Evolutionary conservation across 257 asterid species (phyloP).

Genomic region (Coffea canephora): DNA sequence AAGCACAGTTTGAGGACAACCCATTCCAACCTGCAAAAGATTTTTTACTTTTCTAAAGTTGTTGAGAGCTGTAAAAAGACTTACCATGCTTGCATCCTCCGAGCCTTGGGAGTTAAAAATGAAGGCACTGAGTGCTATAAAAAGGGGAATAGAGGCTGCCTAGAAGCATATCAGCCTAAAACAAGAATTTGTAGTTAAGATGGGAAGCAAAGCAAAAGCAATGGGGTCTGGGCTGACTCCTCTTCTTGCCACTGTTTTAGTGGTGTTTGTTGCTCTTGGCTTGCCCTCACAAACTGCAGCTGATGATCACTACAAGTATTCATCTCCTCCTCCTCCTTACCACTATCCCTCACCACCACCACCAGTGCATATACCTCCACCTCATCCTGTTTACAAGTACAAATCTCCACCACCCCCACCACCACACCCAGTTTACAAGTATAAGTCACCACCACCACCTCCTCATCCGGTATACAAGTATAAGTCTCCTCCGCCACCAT

Average conservation of each 20-base stretch:
- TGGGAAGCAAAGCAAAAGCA: slow-evolving; percentile 6
- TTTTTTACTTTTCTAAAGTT: neutral
- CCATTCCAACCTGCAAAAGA: neutral
- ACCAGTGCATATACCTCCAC: slow-evolving; percentile 3
- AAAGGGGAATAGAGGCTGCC: slow-evolving; percentile 1
- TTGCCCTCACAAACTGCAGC: slow-evolving; percentile 23
- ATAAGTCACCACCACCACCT: neutral
- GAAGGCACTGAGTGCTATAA: slow-evolving; percentile 7
- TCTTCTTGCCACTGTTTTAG: slow-evolving; percentile 12
- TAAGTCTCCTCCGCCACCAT: slow-evolving; percentile 3
- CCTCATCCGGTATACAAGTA: no score
- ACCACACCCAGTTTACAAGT: no score
- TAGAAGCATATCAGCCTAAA: slow-evolving; percentile 11
- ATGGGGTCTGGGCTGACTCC: slow-evolving; percentile 16
- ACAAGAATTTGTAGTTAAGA: slow-evolving; percentile 1
- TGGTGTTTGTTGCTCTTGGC: slow-evolving; percentile 15
- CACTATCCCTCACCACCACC: slow-evolving; percentile 14
- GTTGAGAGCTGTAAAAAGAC: neutral
- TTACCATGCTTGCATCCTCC: neutral
- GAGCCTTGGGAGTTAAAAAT: neutral
- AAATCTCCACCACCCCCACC: no score
- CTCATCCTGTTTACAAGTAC: neutral
- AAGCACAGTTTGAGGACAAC: neutral
- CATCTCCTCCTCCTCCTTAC: slow-evolving; percentile 13
- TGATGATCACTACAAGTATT: slow-evolving; percentile 4